Conservation (phyloP, 1,284 basidiomycete genomes). For the Wallemia ichthyophaga region DNA sequence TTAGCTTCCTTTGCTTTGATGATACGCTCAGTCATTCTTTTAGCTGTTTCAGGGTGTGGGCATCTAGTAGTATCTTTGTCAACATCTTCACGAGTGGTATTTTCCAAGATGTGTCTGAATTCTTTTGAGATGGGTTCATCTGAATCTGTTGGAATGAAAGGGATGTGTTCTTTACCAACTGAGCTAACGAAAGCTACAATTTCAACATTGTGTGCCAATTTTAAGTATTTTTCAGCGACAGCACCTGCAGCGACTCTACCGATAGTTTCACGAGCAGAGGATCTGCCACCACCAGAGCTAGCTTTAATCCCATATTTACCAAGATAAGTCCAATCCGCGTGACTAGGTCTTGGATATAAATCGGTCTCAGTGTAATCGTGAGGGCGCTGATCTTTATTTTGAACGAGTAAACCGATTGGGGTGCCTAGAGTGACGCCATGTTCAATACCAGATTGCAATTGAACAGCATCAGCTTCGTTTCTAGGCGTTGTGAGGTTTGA, state of each 20-base stretch:
- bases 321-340: constrained; percentile 95
- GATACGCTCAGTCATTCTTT: constrained; percentile 81
- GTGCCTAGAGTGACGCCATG: constrained; percentile 86
- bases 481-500: constrained; percentile 92
- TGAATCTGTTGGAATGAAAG: constrained; percentile 19
- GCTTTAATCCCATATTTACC: constrained; percentile 96
- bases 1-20: constrained; percentile 62
- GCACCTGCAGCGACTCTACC: constrained; percentile 92
- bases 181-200: constrained; percentile 92
- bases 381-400: constrained; percentile 92
- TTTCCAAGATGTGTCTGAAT: constrained; percentile 48
- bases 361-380: constrained; percentile 98
- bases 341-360: constrained; percentile 80
- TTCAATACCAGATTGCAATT: constrained; percentile 80
- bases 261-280: constrained; percentile 85
- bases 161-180: constrained; percentile 68
- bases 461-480: constrained; percentile 85
- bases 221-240: constrained; percentile 88
- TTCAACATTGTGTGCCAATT: constrained; percentile 59
- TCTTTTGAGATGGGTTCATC: constrained; percentile 56
- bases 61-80: constrained; percentile 70
- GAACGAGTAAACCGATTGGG: constrained; percentile 79
- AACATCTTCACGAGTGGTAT: constrained; percentile 57
- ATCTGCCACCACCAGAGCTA: constrained; percentile 77
- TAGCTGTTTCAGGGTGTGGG: constrained; percentile 59